A percentile compares a stretch with the other conserved stretches of the same genome.
phyloP scores from a whole-genome alignment of 2,329 filamentous ascomycete species.

The Seiridium unicorne region DNA sequence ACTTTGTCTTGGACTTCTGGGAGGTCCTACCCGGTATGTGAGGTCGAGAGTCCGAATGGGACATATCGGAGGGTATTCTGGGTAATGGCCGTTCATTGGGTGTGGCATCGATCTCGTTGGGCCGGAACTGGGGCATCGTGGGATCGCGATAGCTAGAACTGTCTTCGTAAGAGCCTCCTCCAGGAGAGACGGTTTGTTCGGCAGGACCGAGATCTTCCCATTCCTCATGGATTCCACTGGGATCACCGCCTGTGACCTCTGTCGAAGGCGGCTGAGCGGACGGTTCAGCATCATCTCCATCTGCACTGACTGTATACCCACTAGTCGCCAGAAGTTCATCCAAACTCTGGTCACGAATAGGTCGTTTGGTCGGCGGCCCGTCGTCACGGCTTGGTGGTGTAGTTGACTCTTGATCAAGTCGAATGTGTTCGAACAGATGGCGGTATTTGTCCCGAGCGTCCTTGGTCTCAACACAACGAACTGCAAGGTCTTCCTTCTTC shows the following conservation, averaged over 20 bases:
- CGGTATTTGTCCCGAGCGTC: conserved; percentile 57
- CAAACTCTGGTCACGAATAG: conserved; percentile 28
- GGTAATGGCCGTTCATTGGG: neutral
- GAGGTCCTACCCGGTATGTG: neutral
- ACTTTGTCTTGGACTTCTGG: neutral
- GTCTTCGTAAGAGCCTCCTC: neutral
- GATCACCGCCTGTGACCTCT: conserved; percentile 9
- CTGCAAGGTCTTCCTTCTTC: conserved; percentile 71
- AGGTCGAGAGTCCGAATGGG: neutral
- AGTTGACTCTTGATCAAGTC: conserved; percentile 23
- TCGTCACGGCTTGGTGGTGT: conserved; percentile 10
- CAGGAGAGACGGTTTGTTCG: neutral
- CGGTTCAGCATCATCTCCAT: conserved; percentile 13
- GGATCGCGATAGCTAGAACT: conserved; percentile 46
- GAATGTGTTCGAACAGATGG: conserved; percentile 42
- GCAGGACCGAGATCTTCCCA: neutral
- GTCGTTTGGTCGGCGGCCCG: conserved; percentile 9
- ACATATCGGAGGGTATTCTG: neutral
- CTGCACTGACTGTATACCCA: conserved; percentile 41
- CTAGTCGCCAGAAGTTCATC: conserved; percentile 40
- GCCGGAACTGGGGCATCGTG: conserved; percentile 68
- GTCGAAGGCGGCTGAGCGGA: conserved; percentile 6
- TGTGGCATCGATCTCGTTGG: conserved; percentile 39
- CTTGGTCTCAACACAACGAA: conserved; percentile 65
- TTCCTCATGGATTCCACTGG: conserved; percentile 10